These are phyloP conservation scores for Penicillium brasilianum DNA, from an alignment of 2,329 filamentous ascomycete genomes.

Conservation along the genomic window DNA sequence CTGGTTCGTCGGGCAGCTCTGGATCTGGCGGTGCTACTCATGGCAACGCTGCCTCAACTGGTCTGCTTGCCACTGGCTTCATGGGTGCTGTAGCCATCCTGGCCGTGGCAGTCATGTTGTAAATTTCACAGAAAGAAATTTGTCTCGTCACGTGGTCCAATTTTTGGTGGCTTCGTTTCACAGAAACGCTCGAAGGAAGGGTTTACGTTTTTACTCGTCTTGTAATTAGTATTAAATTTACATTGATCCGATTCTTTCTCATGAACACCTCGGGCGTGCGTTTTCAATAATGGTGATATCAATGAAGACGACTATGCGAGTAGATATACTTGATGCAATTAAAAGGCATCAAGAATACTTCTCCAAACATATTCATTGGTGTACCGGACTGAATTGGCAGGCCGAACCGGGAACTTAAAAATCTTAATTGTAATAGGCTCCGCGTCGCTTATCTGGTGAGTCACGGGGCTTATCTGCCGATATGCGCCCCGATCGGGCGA, in stretches of 20 bases:
- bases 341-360: no score
- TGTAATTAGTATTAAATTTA: not conserved
- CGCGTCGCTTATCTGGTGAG: constrained; percentile 21
- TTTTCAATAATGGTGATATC: not conserved
- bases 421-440: constrained; percentile 10
- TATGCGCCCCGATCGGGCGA: constrained; percentile 7
- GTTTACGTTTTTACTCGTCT: not conserved
- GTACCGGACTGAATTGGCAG: constrained; percentile 1
- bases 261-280: no score
- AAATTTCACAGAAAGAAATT: not conserved
- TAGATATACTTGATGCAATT: no score
- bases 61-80: constrained; percentile 25
- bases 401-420: not conserved
- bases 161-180: not conserved
- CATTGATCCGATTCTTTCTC: not conserved
- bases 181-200: not conserved
- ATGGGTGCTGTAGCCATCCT: constrained; percentile 30
- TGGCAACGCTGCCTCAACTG: constrained; percentile 24
- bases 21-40: constrained; percentile 16
- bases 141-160: not conserved
- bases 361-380: not conserved
- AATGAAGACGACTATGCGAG: no score
- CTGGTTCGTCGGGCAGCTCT: constrained; percentile 11
- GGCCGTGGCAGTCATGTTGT: constrained; percentile 33
- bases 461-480: constrained; percentile 14